A percentile compares a stretch with the other conserved stretches of the same genome.
These are phyloP conservation scores for Lycium barbarum DNA, from an alignment of 257 asterid genomes.

Conservation along the genomic window DNA sequence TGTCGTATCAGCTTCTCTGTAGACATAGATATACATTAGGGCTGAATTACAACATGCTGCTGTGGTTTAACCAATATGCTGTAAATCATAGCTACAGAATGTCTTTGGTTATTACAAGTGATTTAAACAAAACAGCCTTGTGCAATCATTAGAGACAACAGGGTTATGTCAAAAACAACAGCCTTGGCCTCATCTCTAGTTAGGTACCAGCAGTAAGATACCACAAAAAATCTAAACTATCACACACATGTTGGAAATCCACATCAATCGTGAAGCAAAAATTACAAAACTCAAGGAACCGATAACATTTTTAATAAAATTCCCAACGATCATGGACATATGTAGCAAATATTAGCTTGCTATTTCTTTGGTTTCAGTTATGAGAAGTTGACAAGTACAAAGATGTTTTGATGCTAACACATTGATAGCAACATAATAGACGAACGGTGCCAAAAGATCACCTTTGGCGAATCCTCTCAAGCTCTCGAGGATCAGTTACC, in stretches of 20 bases:
- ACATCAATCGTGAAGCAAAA: background rate
- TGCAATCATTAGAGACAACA: background rate
- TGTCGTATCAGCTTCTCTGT: slow-evolving; percentile 97
- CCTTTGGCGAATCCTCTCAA: slow-evolving; percentile 97
- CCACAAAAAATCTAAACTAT: background rate
- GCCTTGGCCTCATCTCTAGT: background rate
- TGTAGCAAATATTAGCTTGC: background rate
- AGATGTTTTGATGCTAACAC: background rate
- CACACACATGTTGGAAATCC: background rate
- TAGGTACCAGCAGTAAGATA: background rate
- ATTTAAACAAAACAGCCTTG: background rate
- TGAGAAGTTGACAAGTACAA: slow-evolving; percentile 3
- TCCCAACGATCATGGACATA: background rate
- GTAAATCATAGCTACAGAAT: background rate
- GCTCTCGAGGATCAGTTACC: slow-evolving; percentile 91
- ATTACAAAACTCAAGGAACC: background rate
- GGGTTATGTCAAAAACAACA: background rate
- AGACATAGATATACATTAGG: slow-evolving; percentile 28
- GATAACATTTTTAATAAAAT: background rate
- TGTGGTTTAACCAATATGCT: background rate
- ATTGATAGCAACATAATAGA: background rate
- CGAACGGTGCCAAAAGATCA: slow-evolving; percentile 30
- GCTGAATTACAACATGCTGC: slow-evolving; percentile 6
- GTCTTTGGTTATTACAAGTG: background rate
- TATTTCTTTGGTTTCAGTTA: slow-evolving; percentile 13